Evolutionary conservation across 169 alveolate genomes (phyloP).

Genomic region (Plasmodium chabaudi): DNA sequence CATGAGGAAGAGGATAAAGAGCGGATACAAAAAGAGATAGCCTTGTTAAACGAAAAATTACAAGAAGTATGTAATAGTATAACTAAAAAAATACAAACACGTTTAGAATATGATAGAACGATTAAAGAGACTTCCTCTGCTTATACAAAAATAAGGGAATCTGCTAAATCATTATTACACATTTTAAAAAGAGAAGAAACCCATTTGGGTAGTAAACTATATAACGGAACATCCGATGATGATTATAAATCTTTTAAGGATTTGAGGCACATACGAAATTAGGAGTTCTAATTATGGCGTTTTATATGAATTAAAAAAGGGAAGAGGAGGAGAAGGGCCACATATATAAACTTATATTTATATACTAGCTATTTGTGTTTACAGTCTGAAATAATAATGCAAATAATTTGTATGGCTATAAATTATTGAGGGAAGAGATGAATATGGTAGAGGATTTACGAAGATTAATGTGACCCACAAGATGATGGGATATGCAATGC

Average conservation of each 20-base stretch:
- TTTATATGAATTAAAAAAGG: not conserved
- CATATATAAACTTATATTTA: too few species aligned
- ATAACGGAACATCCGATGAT: conserved; percentile 62
- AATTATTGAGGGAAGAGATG: too few species aligned
- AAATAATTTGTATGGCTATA: too few species aligned
- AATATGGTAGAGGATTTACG: too few species aligned
- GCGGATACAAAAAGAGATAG: conserved; percentile 86
- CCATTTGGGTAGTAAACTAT: conserved; percentile 82
- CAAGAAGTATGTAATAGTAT: conserved; percentile 87
- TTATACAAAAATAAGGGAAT: conserved; percentile 90
- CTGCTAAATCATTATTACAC: conserved; percentile 91
- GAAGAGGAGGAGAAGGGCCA: not conserved
- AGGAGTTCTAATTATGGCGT: not conserved
- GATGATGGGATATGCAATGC: too few species aligned
- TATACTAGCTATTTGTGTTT: too few species aligned
- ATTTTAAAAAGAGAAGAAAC: conserved; percentile 89
- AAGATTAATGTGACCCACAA: too few species aligned
- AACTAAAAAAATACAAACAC: conserved; percentile 85
- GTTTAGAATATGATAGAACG: conserved; percentile 91
- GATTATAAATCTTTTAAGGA: conserved; percentile 66
- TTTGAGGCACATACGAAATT: conserved; percentile 29
- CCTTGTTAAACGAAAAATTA: conserved; percentile 82
- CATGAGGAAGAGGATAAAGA: conserved; percentile 89
- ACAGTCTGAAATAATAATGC: too few species aligned
- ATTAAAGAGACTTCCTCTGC: conserved; percentile 92